These are phyloP conservation scores for Adansonia grandidieri DNA, from an alignment of 441 rosid species.

Conservation along the genomic window DNA sequence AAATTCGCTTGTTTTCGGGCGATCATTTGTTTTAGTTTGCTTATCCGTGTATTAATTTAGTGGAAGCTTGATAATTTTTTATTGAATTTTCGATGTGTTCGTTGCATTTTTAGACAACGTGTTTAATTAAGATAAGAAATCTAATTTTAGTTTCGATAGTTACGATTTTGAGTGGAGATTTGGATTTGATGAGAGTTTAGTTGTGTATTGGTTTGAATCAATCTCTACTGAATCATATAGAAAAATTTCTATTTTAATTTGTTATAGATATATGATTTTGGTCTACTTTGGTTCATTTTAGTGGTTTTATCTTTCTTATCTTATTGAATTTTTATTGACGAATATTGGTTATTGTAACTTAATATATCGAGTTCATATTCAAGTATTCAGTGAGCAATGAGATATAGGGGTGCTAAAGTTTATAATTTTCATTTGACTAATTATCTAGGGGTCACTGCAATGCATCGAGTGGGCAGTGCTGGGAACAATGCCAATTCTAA, in stretches of 20 bases:
- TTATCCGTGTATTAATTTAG: not conserved
- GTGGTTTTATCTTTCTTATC: not conserved
- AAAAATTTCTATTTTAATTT: not conserved
- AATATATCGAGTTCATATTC: not conserved
- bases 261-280: not conserved
- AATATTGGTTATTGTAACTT: not conserved
- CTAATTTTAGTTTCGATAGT: not conserved
- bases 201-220: not conserved
- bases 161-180: slow-evolving; percentile 2
- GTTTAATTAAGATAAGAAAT: slow-evolving; percentile 3
- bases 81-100: not conserved
- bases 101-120: not conserved
- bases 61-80: not conserved
- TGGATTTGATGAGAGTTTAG: slow-evolving; percentile 1
- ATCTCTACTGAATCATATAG: slow-evolving; percentile 7
- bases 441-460: slow-evolving; percentile 45
- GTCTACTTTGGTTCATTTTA: not conserved
- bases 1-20: not conserved
- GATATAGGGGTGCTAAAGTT: not conserved
- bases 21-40: slow-evolving; percentile 26
- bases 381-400: not conserved
- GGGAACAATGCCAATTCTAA: slow-evolving; percentile 87
- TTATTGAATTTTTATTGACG: not conserved
- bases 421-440: not conserved
- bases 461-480: slow-evolving; percentile 99